Evolutionary conservation across 495 filamentous ascomycete genomes (phyloP), one percentile per base, ranked within the genome.

Genomic region (Extremus antarcticus): DNA sequence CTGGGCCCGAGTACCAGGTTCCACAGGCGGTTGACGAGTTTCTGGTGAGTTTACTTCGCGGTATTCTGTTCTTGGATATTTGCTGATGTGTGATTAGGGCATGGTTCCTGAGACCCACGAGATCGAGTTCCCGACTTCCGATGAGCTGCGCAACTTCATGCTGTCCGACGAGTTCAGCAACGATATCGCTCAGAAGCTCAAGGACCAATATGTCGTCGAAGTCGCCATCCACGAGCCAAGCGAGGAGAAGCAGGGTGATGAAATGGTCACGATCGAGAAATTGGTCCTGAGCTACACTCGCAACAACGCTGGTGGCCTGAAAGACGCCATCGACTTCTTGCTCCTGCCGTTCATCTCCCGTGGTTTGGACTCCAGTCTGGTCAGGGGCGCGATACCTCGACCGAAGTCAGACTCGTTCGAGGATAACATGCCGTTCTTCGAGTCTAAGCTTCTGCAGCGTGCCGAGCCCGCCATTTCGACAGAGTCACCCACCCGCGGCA

Each of bases 371-470:
- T 83, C 84, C 2, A 87, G 79, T 43, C 81, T 87, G 21, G 82
- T 99, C 60, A 94, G 92, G 68, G 92, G 94, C 49, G 84, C 88
- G 15, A 91, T 97, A 57, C 89, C 91, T 0, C 85, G 91, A 45
- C 94, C 92, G 49, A 96, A 97, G 74, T 96, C 92, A 3, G 92
- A 99, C 70, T 95, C 92, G 0, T 99, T 97, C 65, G 92, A 97
- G 64, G 94, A 97, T 57, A 90, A 88, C 40, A 78, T 95, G 25
- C 90, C 88, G 23, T 96, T 88, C 75, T 99, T 99, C 69, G 85
- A 95, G 68, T 92, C 90, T 0, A 96, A 96, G 71, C 73, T 99
- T 29, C 76, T 99, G 32, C 94, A 97, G 68, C 86, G 90, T 64
- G 88, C 88, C 10, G 88, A 88, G 25, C 80, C 82, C 25, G 83